Percentiles rank a stretch among this genome's conserved stretches.
Conservation (phyloP, 345 rosid species). For the Bruguiera sexangula region DNA sequence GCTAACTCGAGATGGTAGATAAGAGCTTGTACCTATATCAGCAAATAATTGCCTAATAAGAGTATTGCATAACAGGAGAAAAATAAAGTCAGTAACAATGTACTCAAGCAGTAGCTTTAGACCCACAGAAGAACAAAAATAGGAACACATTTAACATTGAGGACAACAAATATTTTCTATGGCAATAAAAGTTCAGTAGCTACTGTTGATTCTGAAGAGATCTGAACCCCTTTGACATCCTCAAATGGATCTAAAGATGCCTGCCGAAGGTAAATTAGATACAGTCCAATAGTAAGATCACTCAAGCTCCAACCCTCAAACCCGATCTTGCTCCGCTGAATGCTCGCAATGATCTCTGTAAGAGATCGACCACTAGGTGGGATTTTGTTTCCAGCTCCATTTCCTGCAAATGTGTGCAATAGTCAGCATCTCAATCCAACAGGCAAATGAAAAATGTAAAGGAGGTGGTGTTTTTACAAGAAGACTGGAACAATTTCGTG, state of each 20-base stretch:
- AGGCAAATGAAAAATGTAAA: neutral
- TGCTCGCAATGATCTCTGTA: conserved; percentile 73
- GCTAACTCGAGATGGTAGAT: conserved; percentile 84
- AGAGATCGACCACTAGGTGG: conserved; percentile 59
- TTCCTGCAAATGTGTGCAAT: conserved; percentile 34
- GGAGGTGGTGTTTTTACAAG: neutral
- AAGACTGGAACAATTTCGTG: neutral
- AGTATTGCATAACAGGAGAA: neutral
- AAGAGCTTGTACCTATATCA: conserved; percentile 67
- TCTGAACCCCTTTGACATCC: conserved; percentile 67
- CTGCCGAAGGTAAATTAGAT: conserved; percentile 86
- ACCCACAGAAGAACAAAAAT: neutral
- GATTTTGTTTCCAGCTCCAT: conserved; percentile 41
- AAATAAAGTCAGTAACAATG: neutral
- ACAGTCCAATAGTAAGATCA: conserved; percentile 89
- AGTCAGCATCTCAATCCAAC: conserved; percentile 13
- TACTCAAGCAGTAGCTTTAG: neutral
- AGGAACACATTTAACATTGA: neutral
- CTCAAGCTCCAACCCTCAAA: conserved; percentile 92
- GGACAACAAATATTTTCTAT: conserved; percentile 1
- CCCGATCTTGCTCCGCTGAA: conserved; percentile 83
- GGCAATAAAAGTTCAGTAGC: conserved; percentile 15
- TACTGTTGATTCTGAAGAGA: conserved; percentile 60
- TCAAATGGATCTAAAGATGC: conserved; percentile 60
- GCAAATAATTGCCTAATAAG: conserved; percentile 19